Conservation (phyloP, 495 filamentous ascomycete genomes). For the Talaromyces ruber region DNA sequence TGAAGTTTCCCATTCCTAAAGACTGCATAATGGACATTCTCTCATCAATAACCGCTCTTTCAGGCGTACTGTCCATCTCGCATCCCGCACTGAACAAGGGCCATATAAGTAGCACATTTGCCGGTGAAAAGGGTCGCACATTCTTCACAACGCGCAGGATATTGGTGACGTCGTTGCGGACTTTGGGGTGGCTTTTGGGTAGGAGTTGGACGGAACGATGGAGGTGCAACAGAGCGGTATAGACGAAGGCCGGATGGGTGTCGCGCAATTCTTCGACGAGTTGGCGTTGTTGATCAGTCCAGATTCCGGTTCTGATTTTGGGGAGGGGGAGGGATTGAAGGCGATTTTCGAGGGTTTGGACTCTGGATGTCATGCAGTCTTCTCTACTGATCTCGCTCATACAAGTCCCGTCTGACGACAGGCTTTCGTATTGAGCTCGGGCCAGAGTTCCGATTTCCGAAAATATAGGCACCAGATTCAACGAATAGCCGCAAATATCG, state of each 20-base stretch:
- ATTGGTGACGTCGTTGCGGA: constrained; percentile 14
- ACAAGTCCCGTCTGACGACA: not conserved
- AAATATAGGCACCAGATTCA: constrained; percentile 18
- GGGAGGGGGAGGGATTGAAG: not conserved
- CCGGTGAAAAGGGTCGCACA: constrained; percentile 15
- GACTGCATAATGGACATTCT: constrained; percentile 24
- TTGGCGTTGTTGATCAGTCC: not conserved
- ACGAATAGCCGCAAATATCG: constrained; percentile 25
- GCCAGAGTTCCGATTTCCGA: constrained; percentile 12
- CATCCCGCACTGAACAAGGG: constrained; percentile 27
- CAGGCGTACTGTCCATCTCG: constrained; percentile 16
- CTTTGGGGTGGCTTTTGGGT: constrained; percentile 13
- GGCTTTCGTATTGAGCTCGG: not conserved
- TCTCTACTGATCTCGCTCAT: not conserved
- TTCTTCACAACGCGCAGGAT: constrained; percentile 14
- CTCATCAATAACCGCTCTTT: constrained; percentile 13
- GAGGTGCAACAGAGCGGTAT: constrained; percentile 23
- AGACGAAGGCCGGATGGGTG: constrained; percentile 22
- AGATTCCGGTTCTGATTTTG: not conserved
- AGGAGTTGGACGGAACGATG: constrained; percentile 19
- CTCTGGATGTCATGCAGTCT: not conserved
- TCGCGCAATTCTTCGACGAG: constrained; percentile 14
- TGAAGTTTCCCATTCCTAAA: constrained; percentile 27
- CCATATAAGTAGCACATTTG: constrained; percentile 27
- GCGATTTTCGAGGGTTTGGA: not conserved